These are phyloP conservation scores for Dipteronia dyeriana DNA, from an alignment of 345 rosid species.

Conservation along the genomic window DNA sequence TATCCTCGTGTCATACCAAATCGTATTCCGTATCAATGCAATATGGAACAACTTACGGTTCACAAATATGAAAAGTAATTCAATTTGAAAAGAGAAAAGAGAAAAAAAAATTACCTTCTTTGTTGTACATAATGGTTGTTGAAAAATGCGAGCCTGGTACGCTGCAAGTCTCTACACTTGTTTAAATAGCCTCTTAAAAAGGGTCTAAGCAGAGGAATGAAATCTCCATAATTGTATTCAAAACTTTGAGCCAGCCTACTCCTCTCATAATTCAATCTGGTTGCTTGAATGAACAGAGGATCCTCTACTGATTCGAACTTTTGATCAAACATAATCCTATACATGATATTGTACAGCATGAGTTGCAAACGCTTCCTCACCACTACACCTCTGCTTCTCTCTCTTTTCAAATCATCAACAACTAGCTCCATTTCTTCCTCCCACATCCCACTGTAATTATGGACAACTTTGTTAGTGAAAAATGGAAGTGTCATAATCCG, in stretches of 20 bases:
- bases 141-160: conserved; percentile 56
- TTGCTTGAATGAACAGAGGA: conserved; percentile 55
- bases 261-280: conserved; percentile 56
- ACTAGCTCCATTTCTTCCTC: conserved; percentile 60
- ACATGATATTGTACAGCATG: conserved; percentile 69
- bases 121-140: conserved; percentile 45
- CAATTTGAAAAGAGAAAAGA: neutral
- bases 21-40: too few species aligned
- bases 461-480: conserved; percentile 66
- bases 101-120: conserved; percentile 36
- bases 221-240: conserved; percentile 68
- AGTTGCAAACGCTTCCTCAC: conserved; percentile 53
- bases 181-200: conserved; percentile 64
- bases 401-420: conserved; percentile 39
- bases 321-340: conserved; percentile 65
- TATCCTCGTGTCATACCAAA: too few species aligned
- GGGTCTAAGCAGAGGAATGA: conserved; percentile 61
- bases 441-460: conserved; percentile 52
- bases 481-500: conserved; percentile 69
- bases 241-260: conserved; percentile 65
- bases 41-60: too few species aligned
- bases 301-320: conserved; percentile 48
- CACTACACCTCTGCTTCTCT: conserved; percentile 39
- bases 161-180: conserved; percentile 60
- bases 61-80: too few species aligned